Evolutionary conservation across 1,284 basidiomycete species (phyloP).

Genomic region (Singerocomus inundabilis): DNA sequence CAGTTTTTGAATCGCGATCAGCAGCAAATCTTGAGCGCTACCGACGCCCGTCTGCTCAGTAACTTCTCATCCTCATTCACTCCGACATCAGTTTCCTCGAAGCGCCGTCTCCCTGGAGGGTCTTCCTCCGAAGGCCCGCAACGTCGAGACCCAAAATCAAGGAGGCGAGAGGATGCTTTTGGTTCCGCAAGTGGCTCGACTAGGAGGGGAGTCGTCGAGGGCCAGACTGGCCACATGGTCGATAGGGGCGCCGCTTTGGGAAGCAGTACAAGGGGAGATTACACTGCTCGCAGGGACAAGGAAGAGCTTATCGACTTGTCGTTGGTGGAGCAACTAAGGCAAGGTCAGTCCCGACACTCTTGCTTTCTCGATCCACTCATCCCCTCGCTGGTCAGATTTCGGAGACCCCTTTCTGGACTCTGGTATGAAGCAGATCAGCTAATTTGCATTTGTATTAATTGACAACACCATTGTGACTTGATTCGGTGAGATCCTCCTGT

Average conservation of each 20-base stretch:
- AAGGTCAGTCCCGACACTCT: slow-evolving; percentile 31
- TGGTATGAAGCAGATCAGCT: slow-evolving; percentile 20
- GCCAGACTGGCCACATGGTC: slow-evolving; percentile 19
- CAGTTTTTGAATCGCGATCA: slow-evolving; percentile 33
- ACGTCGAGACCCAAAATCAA: slow-evolving; percentile 40
- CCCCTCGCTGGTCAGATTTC: slow-evolving; percentile 34
- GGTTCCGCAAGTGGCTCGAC: slow-evolving; percentile 18
- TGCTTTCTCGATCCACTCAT: slow-evolving; percentile 2
- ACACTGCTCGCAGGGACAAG: slow-evolving; percentile 31
- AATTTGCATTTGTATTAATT: slow-evolving; percentile 1
- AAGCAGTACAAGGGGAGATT: slow-evolving; percentile 29
- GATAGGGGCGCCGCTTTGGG: slow-evolving; percentile 20
- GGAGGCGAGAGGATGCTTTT: slow-evolving; percentile 41
- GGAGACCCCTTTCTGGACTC: slow-evolving; percentile 48
- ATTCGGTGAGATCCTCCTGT: slow-evolving; percentile 9
- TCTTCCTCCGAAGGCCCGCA: slow-evolving; percentile 34
- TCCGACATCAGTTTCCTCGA: slow-evolving; percentile 30
- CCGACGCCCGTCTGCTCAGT: slow-evolving; percentile 22
- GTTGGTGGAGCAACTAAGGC: slow-evolving; percentile 40
- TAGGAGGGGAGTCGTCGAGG: slow-evolving; percentile 22
- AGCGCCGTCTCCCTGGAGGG: slow-evolving; percentile 40
- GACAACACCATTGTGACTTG: background rate
- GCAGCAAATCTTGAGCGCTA: slow-evolving; percentile 22
- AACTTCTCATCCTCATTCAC: slow-evolving; percentile 22
- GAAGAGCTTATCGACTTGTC: slow-evolving; percentile 43